Percentiles rank a stretch among this genome's conserved stretches.
These are phyloP conservation scores for Entomortierella parvispora DNA, from an alignment of 192 early-diverging fungal species.

Conservation along the genomic window DNA sequence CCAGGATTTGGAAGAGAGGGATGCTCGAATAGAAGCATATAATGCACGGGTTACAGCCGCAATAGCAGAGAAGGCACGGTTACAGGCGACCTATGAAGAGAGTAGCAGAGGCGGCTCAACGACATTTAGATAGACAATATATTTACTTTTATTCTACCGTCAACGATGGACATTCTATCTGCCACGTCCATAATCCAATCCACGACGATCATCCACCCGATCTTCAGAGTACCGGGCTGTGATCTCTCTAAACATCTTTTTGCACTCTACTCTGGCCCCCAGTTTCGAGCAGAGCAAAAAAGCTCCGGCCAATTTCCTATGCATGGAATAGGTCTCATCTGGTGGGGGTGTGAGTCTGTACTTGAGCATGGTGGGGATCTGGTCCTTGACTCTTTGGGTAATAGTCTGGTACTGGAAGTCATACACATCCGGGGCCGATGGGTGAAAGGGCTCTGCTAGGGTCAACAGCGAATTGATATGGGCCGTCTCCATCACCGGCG, in stretches of 20 bases:
- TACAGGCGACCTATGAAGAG: no score
- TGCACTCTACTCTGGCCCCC: conserved; percentile 49
- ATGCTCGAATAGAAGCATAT: not conserved
- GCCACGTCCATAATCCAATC: conserved; percentile 24
- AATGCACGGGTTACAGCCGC: no score
- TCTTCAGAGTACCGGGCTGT: conserved; percentile 25
- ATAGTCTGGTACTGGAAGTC: conserved; percentile 90
- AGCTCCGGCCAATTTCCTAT: conserved; percentile 92
- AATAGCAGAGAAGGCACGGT: no score
- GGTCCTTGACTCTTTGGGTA: conserved; percentile 80
- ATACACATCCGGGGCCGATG: conserved; percentile 62
- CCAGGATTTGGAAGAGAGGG: not conserved
- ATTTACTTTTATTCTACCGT: not conserved
- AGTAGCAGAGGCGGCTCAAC: no score
- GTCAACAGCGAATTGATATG: conserved; percentile 91
- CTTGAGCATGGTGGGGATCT: conserved; percentile 95
- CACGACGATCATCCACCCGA: conserved; percentile 30
- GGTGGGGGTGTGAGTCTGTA: conserved; percentile 96
- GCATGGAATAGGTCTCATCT: conserved; percentile 97
- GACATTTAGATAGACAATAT: no score
- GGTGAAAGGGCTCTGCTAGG: conserved; percentile 86
- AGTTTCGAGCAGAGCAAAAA: conserved; percentile 93
- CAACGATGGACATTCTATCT: no score
- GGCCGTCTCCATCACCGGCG: conserved; percentile 70
- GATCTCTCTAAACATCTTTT: conserved; percentile 53